A percentile compares a stretch with the other conserved stretches of the same genome.
Conservation (phyloP, 2,329 filamentous ascomycete genomes). For the Diaporthe vexans region DNA sequence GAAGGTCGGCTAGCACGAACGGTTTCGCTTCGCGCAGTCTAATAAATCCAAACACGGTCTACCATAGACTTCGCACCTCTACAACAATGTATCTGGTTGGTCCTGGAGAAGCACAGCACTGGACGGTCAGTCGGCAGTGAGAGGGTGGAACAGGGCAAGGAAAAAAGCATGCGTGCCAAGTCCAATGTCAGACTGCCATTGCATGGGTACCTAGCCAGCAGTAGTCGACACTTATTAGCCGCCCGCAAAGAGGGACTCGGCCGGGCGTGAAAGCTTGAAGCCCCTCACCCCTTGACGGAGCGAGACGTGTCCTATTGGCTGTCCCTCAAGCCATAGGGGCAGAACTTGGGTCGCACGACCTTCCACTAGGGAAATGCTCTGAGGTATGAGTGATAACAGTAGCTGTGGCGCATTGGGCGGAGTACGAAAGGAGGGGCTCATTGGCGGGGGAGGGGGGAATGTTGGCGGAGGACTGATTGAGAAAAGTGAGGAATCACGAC, state of each 20-base stretch:
- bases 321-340: background rate
- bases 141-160: background rate
- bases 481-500: constrained; percentile 10
- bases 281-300: constrained; percentile 18
- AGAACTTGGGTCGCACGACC: constrained; percentile 33
- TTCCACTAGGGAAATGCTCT: background rate
- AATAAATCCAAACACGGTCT: constrained; percentile 1
- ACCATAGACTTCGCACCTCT: background rate
- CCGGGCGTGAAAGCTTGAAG: constrained; percentile 23
- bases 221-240: constrained; percentile 21
- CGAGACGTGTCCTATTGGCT: constrained; percentile 23
- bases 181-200: constrained; percentile 25
- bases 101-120: constrained; percentile 13
- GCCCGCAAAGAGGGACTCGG: constrained; percentile 10
- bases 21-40: background rate
- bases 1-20: background rate
- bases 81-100: background rate
- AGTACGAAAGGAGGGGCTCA: constrained; percentile 1
- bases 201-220: constrained; percentile 30
- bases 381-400: constrained; percentile 2
- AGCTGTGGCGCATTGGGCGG: constrained; percentile 16
- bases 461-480: background rate
- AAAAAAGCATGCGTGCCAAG: constrained; percentile 21
- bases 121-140: constrained; percentile 1
- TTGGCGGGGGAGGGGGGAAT: background rate